These are phyloP conservation scores for Erythrophleum ivorense DNA, from an alignment of 331 rosid genomes.

Conservation along the genomic window DNA sequence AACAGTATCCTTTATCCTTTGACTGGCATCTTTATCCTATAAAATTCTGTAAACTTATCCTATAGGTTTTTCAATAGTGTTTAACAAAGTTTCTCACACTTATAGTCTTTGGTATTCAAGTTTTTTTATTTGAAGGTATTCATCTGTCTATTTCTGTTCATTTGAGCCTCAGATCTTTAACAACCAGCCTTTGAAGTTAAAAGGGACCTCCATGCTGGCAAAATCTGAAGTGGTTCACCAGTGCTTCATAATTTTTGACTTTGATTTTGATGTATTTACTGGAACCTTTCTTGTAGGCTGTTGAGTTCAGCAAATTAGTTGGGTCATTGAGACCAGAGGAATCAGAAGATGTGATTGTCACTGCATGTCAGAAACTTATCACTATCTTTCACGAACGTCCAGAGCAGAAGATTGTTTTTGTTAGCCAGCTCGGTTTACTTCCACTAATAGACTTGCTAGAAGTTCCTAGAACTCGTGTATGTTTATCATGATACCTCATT, in stretches of 20 bases:
- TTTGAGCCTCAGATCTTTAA: conserved; percentile 29
- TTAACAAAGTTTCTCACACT: background rate
- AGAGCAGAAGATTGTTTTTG: conserved; percentile 93
- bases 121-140: background rate
- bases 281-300: conserved; percentile 65
- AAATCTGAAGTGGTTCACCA: conserved; percentile 16
- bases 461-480: conserved; percentile 85
- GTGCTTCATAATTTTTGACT: conserved; percentile 27
- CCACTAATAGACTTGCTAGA: conserved; percentile 92
- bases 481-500: conserved; percentile 44
- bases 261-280: conserved; percentile 38
- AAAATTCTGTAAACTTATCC: background rate
- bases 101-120: background rate
- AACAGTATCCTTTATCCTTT: background rate
- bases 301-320: conserved; percentile 91
- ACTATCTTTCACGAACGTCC: conserved; percentile 83
- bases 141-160: conserved; percentile 14
- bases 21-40: background rate
- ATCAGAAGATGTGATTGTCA: conserved; percentile 85
- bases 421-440: conserved; percentile 93
- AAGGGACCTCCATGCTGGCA: conserved; percentile 13
- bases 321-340: conserved; percentile 85
- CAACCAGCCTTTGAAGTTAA: conserved; percentile 27
- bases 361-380: conserved; percentile 89
- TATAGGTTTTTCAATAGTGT: background rate